phyloP scores from a whole-genome alignment of 345 rosid genomes.

The Anastatica hierochuntica region DNA sequence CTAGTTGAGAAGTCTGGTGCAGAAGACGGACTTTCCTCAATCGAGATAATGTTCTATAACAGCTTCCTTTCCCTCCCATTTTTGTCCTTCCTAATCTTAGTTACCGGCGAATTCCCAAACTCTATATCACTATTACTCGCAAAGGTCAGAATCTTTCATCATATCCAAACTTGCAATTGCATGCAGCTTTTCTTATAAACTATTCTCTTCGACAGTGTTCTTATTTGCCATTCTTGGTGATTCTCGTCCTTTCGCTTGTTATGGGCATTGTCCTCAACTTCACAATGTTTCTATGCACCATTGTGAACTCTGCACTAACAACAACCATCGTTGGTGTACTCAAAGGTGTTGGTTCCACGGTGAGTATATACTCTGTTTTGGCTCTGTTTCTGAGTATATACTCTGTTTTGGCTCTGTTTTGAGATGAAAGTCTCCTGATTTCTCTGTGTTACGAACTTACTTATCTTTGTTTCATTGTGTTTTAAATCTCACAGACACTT shows the following conservation, averaged over 20 bases:
- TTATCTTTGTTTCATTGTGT: neutral
- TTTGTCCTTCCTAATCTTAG: conserved; percentile 61
- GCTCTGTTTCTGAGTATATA: neutral
- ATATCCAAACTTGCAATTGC: neutral
- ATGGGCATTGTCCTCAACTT: conserved; percentile 93
- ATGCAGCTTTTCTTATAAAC: conserved; percentile 1
- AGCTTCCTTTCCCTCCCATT: conserved; percentile 87
- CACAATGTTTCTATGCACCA: conserved; percentile 94
- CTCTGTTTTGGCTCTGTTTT: too few relatives aligned
- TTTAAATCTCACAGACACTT: conserved; percentile 49
- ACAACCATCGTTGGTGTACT: conserved; percentile 97
- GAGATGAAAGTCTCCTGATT: too few relatives aligned
- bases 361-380: conserved; percentile 30
- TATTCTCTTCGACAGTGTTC: conserved; percentile 43
- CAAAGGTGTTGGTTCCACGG: conserved; percentile 95
- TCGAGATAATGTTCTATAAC: conserved; percentile 94
- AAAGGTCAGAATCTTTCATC: conserved; percentile 49
- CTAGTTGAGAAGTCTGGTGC: conserved; percentile 96
- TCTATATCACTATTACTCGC: conserved; percentile 63
- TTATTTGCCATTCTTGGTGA: conserved; percentile 57
- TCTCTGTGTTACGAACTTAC: too few relatives aligned
- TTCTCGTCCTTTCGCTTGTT: conserved; percentile 63
- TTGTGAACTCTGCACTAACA: conserved; percentile 93
- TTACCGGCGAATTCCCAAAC: conserved; percentile 81
- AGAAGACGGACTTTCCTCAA: conserved; percentile 86